Base-by-base conservation (phyloP, 352 stramenopile genomes). In the Phytophthora hibernalis region DNA sequence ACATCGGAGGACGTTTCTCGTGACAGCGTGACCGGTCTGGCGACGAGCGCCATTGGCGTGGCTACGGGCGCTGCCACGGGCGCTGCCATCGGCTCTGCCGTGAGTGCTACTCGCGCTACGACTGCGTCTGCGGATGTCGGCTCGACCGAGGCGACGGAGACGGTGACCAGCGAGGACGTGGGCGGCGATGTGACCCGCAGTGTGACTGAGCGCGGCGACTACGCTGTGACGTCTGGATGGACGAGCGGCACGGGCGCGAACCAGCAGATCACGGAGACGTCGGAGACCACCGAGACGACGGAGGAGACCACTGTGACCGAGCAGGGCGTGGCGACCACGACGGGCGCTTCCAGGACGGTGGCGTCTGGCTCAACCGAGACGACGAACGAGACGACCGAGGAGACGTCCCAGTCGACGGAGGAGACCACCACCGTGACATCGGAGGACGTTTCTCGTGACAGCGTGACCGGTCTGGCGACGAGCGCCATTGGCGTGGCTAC, bases 331-430 rank as follows among this genome's bases (percentile, higher is more conserved):
- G 16, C 47, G 42, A 3, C 15, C 18, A 30, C 18, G 35, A 57
- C 50, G 50, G 35, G n/a, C 13, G 52, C 38, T 22, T 30, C 48
- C 38, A 37, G 38, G 22, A 24, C 24, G 5, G 26, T n/a, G 3
- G 51, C 52, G 26, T 26, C 37, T 15, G 55, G 31, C 44, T 48
- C 44, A 20, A 63, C 55, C n/a, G 33, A 45, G 47, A 53, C 45
- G 30, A 54, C 48, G 16, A 28, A 54, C 16, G 38, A 3, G 3
- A 18, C 11, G 20, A 62, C 21, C 7, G 24, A 18, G 38, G 26
- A 12, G 40, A 52, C 40, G 24, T n/a, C 38, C 38, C 8, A 21
- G 38, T 22, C 38, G 38, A 44, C 38, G 12, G 38, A 44, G 38
- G 38, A 44, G 38, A 44, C 38, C 12, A 44, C 38, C 38, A 44